Evolutionary conservation across 2,329 filamentous ascomycete genomes (phyloP).

Genomic region (Sporothrix pallida): DNA sequence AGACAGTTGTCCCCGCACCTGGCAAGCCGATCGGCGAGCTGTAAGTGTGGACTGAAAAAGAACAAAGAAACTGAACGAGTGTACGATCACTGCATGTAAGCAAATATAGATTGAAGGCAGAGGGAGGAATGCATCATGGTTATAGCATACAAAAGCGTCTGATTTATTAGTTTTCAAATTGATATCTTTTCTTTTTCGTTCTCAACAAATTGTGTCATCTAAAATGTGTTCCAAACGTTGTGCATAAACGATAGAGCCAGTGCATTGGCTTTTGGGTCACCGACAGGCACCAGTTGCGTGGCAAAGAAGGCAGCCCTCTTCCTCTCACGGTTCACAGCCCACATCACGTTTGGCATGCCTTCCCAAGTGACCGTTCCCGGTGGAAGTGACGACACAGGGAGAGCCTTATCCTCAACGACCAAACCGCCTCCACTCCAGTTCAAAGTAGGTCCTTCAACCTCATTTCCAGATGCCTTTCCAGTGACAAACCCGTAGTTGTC

Average conservation of each 20-base stretch:
- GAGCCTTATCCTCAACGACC: not conserved
- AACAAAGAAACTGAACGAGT: not conserved
- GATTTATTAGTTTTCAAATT: not conserved
- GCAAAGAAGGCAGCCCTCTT: conserved; percentile 12
- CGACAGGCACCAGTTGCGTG: conserved; percentile 1
- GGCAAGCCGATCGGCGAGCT: conserved; percentile 5
- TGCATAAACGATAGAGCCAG: not conserved
- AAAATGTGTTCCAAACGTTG: not conserved
- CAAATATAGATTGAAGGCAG: not conserved
- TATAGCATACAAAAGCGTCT: conserved; percentile 11
- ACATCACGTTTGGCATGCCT: conserved; percentile 5
- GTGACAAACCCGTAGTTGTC: not conserved
- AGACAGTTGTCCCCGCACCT: not conserved
- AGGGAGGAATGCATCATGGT: not conserved
- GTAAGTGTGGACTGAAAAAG: not conserved
- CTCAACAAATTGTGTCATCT: not conserved
- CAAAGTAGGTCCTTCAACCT: not conserved
- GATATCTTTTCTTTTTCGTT: not conserved
- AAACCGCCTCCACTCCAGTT: not conserved
- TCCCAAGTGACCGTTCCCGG: conserved; percentile 7
- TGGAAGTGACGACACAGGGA: not conserved
- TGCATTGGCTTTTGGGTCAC: not conserved
- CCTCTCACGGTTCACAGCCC: not conserved
- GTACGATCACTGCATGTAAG: conserved; percentile 18
- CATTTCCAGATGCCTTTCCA: not conserved